phyloP scores from a whole-genome alignment of 768 basidiomycete species.

The Sporobolomyces roseus region DNA sequence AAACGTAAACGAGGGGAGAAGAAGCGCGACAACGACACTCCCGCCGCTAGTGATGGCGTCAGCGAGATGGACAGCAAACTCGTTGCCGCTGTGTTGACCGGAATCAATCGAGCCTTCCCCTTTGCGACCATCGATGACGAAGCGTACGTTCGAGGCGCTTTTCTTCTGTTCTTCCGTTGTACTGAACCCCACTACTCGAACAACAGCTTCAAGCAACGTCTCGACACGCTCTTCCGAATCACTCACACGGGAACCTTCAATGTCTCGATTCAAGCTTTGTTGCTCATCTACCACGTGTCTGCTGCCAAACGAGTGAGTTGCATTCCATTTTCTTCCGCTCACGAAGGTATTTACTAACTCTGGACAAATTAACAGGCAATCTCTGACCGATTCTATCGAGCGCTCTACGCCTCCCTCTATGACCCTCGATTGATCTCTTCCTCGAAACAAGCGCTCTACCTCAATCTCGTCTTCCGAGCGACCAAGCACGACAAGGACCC shows the following conservation, averaged over 20 bases:
- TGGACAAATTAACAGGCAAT: slow-evolving; percentile 43
- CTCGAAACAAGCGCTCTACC: slow-evolving; percentile 93
- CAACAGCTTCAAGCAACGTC: slow-evolving; percentile 71
- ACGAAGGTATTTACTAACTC: not conserved
- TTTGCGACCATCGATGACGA: slow-evolving; percentile 76
- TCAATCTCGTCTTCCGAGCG: slow-evolving; percentile 87
- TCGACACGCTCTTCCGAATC: slow-evolving; percentile 88
- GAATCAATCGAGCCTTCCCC: slow-evolving; percentile 90
- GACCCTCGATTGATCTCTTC: slow-evolving; percentile 75
- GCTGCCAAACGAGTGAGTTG: slow-evolving; percentile 50
- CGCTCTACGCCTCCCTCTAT: slow-evolving; percentile 81
- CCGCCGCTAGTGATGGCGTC: slow-evolving; percentile 51
- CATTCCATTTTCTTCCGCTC: not conserved
- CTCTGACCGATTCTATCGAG: slow-evolving; percentile 59
- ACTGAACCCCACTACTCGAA: no score
- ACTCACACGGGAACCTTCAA: slow-evolving; percentile 96
- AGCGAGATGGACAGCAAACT: slow-evolving; percentile 62
- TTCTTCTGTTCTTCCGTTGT: not conserved
- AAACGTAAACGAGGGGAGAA: slow-evolving; percentile 36
- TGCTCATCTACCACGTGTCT: slow-evolving; percentile 79
- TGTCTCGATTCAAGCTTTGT: slow-evolving; percentile 85
- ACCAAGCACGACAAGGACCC: slow-evolving; percentile 64
- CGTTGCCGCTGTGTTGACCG: slow-evolving; percentile 83
- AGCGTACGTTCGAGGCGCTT: slow-evolving; percentile 54
- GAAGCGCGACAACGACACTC: slow-evolving; percentile 52